Evolutionary conservation across 257 asterid species (phyloP), one percentile per base, ranked within the genome.

Genomic region (Thymus mandschuricus): DNA sequence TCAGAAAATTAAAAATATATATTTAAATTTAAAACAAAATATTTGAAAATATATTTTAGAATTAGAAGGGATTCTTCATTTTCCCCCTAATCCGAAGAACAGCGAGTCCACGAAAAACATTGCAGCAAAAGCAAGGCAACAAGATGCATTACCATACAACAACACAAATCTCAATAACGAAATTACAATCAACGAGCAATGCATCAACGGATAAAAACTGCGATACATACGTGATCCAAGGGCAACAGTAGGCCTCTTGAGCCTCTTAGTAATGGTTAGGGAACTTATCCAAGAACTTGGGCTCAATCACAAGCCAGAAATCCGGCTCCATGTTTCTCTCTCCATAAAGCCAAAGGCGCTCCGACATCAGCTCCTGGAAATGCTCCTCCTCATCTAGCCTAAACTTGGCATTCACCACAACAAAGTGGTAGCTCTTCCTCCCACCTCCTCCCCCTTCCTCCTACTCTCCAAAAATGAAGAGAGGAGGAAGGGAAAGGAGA

Each of bases 341-440:
- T 21, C 50, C 88, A 38, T 44, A 94, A 34, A 75, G 69, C 6
- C 97, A 80, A 28, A 83, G 93, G 50, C 99, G 86, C 81, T 94
- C 99, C 12, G 29, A 63, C 86, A 94, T 66, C 38, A 75, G 90
- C 81, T 94, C 99, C 81, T 91, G 73, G 86, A 94, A 94, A 77
- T 94, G 99, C 90, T 94, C 99, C 84, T 94, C 99, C 68, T 94
- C 99, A 43, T 94, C 99, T 88, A 94, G 68, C 99, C 91, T 94
- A 79, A 94, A 94, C 76, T 91, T 91, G 4, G 97, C 98, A 83
- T 91, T 91, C 31, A 97, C 99, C 75, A 94, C 96, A 28, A 94
- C 74, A 70, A 91, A 94, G 76, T 91, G 91, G 64, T 87, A 94
- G 67, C 46, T 85, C 76, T 83, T 89, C 44, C 76, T 86, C 73